Conservation (phyloP, 192 early-diverging fungal species). For the Coemansia sp. region DNA sequence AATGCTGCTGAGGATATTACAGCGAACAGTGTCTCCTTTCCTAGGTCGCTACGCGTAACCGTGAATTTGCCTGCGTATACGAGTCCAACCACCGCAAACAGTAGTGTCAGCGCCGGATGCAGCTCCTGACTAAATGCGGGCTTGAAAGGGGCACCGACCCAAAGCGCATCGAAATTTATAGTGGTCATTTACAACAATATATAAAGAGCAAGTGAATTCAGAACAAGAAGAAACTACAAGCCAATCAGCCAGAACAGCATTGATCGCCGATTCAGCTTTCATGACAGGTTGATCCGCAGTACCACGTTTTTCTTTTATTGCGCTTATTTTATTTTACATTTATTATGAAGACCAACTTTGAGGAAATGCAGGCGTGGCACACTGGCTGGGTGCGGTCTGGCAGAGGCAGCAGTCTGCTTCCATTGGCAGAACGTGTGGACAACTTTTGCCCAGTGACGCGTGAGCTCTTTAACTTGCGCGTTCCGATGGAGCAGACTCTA, state of each 20-base stretch:
- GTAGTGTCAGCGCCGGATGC: slow-evolving; percentile 30
- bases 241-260: neutral
- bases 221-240: neutral
- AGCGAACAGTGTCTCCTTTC: slow-evolving; percentile 27
- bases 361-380: slow-evolving; percentile 31
- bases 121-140: slow-evolving; percentile 27
- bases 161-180: slow-evolving; percentile 26
- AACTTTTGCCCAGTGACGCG: slow-evolving; percentile 18
- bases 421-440: neutral
- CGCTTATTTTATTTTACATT: slow-evolving; percentile 1
- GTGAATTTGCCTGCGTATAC: slow-evolving; percentile 38
- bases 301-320: neutral
- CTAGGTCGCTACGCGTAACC: slow-evolving; percentile 24
- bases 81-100: slow-evolving; percentile 30
- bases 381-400: slow-evolving; percentile 34
- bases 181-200: slow-evolving; percentile 10
- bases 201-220: neutral
- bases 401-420: slow-evolving; percentile 6
- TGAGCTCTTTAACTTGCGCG: slow-evolving; percentile 28
- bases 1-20: slow-evolving; percentile 34
- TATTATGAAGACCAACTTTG: slow-evolving; percentile 38
- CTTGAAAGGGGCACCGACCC: slow-evolving; percentile 32
- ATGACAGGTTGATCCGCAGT: neutral
- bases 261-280: no score
- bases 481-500: slow-evolving; percentile 29